Percentiles rank a stretch among this genome's conserved stretches.
phyloP scores from a whole-genome alignment of 306 rosid genomes.

The Quercus dentata region DNA sequence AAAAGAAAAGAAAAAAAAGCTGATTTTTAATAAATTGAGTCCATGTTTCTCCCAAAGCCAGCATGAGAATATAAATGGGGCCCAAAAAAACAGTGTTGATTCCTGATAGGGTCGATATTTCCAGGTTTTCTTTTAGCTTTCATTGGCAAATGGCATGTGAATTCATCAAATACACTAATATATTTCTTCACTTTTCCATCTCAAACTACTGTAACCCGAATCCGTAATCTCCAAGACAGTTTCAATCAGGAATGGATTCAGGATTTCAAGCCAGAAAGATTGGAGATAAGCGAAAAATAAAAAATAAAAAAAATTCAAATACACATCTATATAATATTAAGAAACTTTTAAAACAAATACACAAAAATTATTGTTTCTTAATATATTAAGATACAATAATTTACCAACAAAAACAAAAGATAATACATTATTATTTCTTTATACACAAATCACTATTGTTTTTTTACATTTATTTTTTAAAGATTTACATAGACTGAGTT shows the following conservation, averaged over 20 bases:
- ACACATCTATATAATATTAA: too few relatives aligned
- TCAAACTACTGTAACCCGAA: neutral
- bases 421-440: rapidly evolving
- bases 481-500: too few relatives aligned
- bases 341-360: too few relatives aligned
- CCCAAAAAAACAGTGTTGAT: slow-evolving; percentile 27
- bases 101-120: slow-evolving; percentile 14
- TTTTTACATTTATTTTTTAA: too few relatives aligned
- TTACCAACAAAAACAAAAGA: too few relatives aligned
- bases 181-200: neutral
- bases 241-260: neutral
- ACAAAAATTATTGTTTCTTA: too few relatives aligned
- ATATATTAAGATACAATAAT: too few relatives aligned
- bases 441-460: too few relatives aligned
- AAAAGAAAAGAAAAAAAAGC: too few relatives aligned
- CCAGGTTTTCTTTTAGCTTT: slow-evolving; percentile 30
- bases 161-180: neutral
- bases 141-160: slow-evolving; percentile 11
- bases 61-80: slow-evolving; percentile 24
- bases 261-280: rapidly evolving
- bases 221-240: neutral
- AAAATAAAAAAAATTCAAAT: too few relatives aligned
- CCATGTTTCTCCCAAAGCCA: slow-evolving; percentile 21
- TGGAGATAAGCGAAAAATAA: too few relatives aligned
- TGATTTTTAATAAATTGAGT: neutral